Base-by-base conservation (phyloP, 1,139 yeast genomes). In the Yamadazyma siamensis region DNA sequence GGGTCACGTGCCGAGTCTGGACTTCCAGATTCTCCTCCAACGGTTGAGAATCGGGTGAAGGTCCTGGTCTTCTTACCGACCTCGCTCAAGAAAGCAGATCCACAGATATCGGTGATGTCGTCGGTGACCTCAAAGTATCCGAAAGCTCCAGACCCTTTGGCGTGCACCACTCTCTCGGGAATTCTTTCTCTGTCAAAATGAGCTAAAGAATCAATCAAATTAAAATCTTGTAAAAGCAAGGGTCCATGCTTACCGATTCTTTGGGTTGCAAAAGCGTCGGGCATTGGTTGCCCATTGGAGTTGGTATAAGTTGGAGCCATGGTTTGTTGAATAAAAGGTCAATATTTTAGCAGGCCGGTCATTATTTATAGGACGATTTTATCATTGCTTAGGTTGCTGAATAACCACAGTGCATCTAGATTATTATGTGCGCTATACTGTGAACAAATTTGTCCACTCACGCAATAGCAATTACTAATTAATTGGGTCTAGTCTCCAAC, bases 1-100 rank as follows among this genome's bases (percentile, higher is more conserved):
- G 91, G 91, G 54, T 83, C 94, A 59, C 94, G 76, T 25, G 83
- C 87, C 26, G 87, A 66, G 53, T 83, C 94, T 14, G 91, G 74
- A 27, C 85, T 71, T 27, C 89, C 94, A 40, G 61, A 59, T 59
- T 83, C 94, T 38, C 94, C 91, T 43, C 89, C 91, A 31, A 83
- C 94, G 23, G 89, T 82, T 46, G 89, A 80, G 65, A 83, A 83
- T 46, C 94, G 70, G 26, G 83, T 73, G 46, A 81, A 70, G 39
- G 75, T 64, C 44, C 70, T 71, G 44, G 87, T 80, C 61, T 77
- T 80, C 61, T 79, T 79, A 47, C 91, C 91, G 23, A 75, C 67
- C 19, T 71, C 62, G 54, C 70, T 74, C 46, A 81, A 68, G 55
- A 83, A 80, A 34, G 73, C 75, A 26, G 91, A 77, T 37, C 63